Evolutionary conservation across 495 filamentous ascomycete genomes (phyloP), one percentile per base, ranked within the genome.

Genomic region (Xylaria intraflava): DNA sequence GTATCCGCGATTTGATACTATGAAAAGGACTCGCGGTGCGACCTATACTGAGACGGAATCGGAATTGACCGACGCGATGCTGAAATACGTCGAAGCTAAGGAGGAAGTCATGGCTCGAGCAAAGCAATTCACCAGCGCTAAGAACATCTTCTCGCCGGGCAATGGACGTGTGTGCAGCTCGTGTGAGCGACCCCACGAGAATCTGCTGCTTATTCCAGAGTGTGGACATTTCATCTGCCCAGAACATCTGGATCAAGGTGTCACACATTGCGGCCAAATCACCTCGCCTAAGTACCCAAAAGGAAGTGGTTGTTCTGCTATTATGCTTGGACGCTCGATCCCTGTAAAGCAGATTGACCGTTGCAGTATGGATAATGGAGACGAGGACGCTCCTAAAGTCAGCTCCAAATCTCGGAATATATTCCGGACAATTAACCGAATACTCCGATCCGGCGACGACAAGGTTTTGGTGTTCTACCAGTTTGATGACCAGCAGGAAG

Each of bases 221-320:
- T 83, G 80, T 54, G 80, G 80, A 7, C 80, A 83, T 45, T 35
- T 67, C 5, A 55, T 81, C 31, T 83, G 80, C 53, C 17, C 49
- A n/a, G 11, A 38, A 0, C 80, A 80, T 44, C 51, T 62, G 5
- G 22, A 27, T n/a, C n/a, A n/a, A n/a, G n/a, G n/a, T 2, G 39
- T 12, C 1, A 23, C 16, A 5, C 16, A 33, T 17, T 66, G 63
- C 38, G 58, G 62, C 8, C 33, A 43, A 9, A 40, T 49, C 2
- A 38, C 39, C 17, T 27, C 26, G 17, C 14, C 45, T 3, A 54
- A 47, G 36, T 36, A 39, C 14, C 51, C 16, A 1, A 33, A 8
- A 22, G 39, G 44, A 17, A 55, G 6, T 14, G 17, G 17, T 14
- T 66, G 64, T 31, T 14, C 46, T 23, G 46, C 61, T 30, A n/a